These are phyloP conservation scores for Hericium erinaceus DNA, from an alignment of 768 basidiomycete species.

Conservation along the genomic window DNA sequence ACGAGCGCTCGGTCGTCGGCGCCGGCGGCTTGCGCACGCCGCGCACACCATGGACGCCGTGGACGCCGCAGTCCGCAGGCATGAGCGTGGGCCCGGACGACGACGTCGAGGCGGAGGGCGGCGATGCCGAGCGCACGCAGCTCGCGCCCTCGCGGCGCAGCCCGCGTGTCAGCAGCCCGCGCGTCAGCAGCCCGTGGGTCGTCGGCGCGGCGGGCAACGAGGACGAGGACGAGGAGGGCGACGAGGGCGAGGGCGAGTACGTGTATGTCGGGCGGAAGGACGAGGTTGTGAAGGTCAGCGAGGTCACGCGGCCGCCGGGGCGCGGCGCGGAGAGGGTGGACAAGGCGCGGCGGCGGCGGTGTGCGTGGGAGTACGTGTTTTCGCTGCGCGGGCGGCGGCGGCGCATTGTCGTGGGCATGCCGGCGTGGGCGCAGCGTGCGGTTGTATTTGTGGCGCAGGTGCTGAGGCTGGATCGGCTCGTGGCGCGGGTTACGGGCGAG, in stretches of 20 bases:
- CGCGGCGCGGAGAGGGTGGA: background rate
- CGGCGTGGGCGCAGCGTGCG: constrained; percentile 17
- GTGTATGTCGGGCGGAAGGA: background rate
- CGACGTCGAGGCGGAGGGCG: constrained; percentile 6
- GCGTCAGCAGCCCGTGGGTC: background rate
- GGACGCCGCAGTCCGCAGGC: background rate
- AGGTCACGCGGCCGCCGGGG: background rate
- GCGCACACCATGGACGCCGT: background rate
- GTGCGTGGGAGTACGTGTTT: constrained; percentile 44
- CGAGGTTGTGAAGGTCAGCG: constrained; percentile 3
- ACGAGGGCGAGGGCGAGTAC: background rate
- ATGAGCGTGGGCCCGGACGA: background rate
- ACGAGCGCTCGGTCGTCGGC: background rate
- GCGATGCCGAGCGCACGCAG: constrained; percentile 13
- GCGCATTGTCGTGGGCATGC: constrained; percentile 40
- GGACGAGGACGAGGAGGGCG: background rate
- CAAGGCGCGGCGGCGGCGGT: background rate
- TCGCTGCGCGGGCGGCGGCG: constrained; percentile 44
- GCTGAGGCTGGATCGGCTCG: background rate
- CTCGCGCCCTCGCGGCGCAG: constrained; percentile 3
- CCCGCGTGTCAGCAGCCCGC: constrained; percentile 3
- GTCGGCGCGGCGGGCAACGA: background rate
- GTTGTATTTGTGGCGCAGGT: background rate
- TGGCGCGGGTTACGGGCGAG: background rate
- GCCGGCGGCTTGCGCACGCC: background rate